Conservation (phyloP, 2,329 filamentous ascomycete species). For the Xylariales sp. region DNA sequence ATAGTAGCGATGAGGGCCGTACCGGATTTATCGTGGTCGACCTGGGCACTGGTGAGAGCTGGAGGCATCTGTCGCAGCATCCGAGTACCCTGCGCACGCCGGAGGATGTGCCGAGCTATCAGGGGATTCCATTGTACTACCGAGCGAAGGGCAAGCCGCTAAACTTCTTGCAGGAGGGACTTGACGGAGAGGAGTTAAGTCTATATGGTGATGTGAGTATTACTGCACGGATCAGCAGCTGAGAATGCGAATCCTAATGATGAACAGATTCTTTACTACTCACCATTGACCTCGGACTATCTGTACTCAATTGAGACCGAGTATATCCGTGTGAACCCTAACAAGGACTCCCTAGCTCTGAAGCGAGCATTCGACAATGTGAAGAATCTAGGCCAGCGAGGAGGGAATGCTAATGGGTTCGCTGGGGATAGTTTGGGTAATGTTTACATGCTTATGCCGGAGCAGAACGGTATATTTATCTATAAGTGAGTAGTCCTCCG, state of each 20-base stretch:
- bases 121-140: slow-evolving; percentile 28
- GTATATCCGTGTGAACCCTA: slow-evolving; percentile 29
- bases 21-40: slow-evolving; percentile 42
- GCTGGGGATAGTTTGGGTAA: slow-evolving; percentile 36
- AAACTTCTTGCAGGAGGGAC: slow-evolving; percentile 26
- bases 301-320: slow-evolving; percentile 30
- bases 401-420: slow-evolving; percentile 41
- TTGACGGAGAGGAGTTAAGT: slow-evolving; percentile 26
- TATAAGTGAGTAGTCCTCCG: slow-evolving; percentile 33
- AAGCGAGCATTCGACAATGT: slow-evolving; percentile 40
- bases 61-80: slow-evolving; percentile 32
- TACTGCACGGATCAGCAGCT: background rate
- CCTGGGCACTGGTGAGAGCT: slow-evolving; percentile 34
- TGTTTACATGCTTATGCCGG: slow-evolving; percentile 42
- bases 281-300: slow-evolving; percentile 31
- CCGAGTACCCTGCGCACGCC: slow-evolving; percentile 21
- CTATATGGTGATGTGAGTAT: slow-evolving; percentile 21
- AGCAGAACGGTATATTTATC: slow-evolving; percentile 39
- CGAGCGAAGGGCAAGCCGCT: slow-evolving; percentile 17
- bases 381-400: slow-evolving; percentile 37
- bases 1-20: slow-evolving; percentile 40
- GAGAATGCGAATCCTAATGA: no score
- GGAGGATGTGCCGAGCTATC: slow-evolving; percentile 28
- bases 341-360: slow-evolving; percentile 27
- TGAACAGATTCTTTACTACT: slow-evolving; percentile 36